Evolutionary conservation across 2,329 filamentous ascomycete genomes (phyloP).

Genomic region (Westerdykella ornata): DNA sequence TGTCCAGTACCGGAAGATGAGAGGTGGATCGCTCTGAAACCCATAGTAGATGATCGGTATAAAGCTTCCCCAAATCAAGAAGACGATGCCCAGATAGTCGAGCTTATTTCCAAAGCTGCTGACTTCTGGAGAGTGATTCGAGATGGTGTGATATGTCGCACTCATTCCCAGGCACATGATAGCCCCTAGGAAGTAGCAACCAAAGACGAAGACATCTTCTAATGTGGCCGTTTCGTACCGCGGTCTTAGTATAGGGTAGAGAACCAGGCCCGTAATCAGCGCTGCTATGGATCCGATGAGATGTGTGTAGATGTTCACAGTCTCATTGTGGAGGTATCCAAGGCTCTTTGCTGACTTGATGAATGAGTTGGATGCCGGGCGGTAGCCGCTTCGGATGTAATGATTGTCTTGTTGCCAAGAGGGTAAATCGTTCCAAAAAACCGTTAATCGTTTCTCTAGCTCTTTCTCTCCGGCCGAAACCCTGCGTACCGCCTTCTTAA

Average conservation of each 20-base stretch:
- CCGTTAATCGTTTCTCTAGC: slow-evolving; percentile 45
- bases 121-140: slow-evolving; percentile 74
- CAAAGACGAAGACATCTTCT: slow-evolving; percentile 35
- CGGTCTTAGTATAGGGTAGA: slow-evolving; percentile 22
- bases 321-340: slow-evolving; percentile 60
- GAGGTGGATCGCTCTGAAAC: slow-evolving; percentile 53
- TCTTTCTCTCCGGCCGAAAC: slow-evolving; percentile 21
- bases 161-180: slow-evolving; percentile 44
- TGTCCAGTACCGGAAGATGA: slow-evolving; percentile 66
- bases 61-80: slow-evolving; percentile 85
- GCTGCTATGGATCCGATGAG: slow-evolving; percentile 41
- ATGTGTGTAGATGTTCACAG: slow-evolving; percentile 67
- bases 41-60: slow-evolving; percentile 67
- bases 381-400: slow-evolving; percentile 61
- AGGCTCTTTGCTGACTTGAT: slow-evolving; percentile 52
- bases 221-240: slow-evolving; percentile 30
- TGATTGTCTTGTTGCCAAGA: slow-evolving; percentile 57
- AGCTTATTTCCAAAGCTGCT: slow-evolving; percentile 83
- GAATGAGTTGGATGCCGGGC: slow-evolving; percentile 57
- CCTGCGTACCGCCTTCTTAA: slow-evolving; percentile 14
- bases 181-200: slow-evolving; percentile 38
- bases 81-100: slow-evolving; percentile 91
- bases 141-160: slow-evolving; percentile 73
- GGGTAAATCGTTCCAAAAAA: slow-evolving; percentile 40
- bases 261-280: slow-evolving; percentile 11